Percentiles rank a stretch among this genome's conserved stretches.
Conservation (phyloP, 140 eudicot genomes). For the Erigeron philadelphicus region DNA sequence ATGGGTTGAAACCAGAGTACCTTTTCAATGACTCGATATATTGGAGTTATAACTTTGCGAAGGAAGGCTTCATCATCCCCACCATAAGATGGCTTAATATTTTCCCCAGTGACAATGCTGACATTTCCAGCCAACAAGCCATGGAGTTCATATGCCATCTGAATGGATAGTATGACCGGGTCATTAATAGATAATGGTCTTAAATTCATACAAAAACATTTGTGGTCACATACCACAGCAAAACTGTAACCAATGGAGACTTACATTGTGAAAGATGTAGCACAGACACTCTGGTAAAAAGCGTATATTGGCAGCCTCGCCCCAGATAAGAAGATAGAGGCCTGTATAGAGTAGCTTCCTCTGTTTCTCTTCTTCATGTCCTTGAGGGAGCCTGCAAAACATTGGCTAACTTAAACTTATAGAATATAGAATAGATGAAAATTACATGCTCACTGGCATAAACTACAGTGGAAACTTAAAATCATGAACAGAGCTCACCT, state of each 20-base stretch:
- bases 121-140: constrained; percentile 97
- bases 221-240: constrained; percentile 8
- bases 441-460: constrained; percentile 22
- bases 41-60: constrained; percentile 84
- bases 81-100: constrained; percentile 95
- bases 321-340: constrained; percentile 98
- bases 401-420: constrained; percentile 16
- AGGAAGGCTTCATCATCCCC: constrained; percentile 97
- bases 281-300: constrained; percentile 97
- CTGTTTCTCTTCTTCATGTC: constrained; percentile 65
- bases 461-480: constrained; percentile 19
- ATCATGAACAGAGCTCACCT: constrained; percentile 45
- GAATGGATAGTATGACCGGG: constrained; percentile 23
- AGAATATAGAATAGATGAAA: constrained; percentile 12
- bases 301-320: constrained; percentile 96
- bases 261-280: constrained; percentile 94
- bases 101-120: constrained; percentile 98
- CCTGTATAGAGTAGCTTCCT: constrained; percentile 92
- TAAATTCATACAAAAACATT: constrained; percentile 6
- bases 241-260: constrained; percentile 27
- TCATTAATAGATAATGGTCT: constrained; percentile 17
- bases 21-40: constrained; percentile 81
- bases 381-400: constrained; percentile 73
- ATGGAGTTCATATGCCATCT: constrained; percentile 99
- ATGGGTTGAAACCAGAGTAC: constrained; percentile 36